Percentiles rank a stretch among this genome's conserved stretches.
These are phyloP conservation scores for Starmerella cellae DNA, from an alignment of 805 yeast species.

Conservation along the genomic window DNA sequence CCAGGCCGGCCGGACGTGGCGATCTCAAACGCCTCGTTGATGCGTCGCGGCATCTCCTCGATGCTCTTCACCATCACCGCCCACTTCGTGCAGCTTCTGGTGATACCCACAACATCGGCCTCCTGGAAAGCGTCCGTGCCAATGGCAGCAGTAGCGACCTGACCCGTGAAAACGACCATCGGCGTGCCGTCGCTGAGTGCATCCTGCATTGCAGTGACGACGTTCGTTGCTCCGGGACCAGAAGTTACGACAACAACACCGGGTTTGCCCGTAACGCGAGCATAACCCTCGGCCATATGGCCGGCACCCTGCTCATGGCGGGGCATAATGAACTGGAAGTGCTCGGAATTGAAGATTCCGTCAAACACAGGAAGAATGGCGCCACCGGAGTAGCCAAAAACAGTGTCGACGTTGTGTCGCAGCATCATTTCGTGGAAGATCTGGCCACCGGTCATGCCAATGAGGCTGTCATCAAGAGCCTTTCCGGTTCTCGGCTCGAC, in stretches of 20 bases:
- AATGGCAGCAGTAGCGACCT: slow-evolving; percentile 87
- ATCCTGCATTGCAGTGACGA: slow-evolving; percentile 96
- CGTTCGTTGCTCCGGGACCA: slow-evolving; percentile 98
- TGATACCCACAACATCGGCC: slow-evolving; percentile 94
- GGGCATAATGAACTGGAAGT: slow-evolving; percentile 83
- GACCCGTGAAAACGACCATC: slow-evolving; percentile 91
- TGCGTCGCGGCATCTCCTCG: slow-evolving; percentile 86
- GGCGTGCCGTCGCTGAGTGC: slow-evolving; percentile 97
- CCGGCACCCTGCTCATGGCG: slow-evolving; percentile 99
- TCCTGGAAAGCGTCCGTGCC: slow-evolving; percentile 99
- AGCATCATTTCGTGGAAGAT: slow-evolving; percentile 98
- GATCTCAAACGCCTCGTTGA: slow-evolving; percentile 95
- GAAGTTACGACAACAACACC: slow-evolving; percentile 98
- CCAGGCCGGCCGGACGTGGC: slow-evolving; percentile 96
- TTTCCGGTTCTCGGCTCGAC: not conserved
- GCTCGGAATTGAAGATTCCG: slow-evolving; percentile 82
- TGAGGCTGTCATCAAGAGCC: slow-evolving; percentile 51
- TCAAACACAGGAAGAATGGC: slow-evolving; percentile 96
- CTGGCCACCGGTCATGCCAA: slow-evolving; percentile 96
- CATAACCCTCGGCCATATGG: slow-evolving; percentile 99
- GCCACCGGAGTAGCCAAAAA: slow-evolving; percentile 98
- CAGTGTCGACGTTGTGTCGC: slow-evolving; percentile 87
- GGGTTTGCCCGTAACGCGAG: slow-evolving; percentile 88
- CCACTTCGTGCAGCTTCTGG: slow-evolving; percentile 97
- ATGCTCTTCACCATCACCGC: slow-evolving; percentile 95